Evolutionary conservation across 202 grass and related monocot species (phyloP), one percentile per base, ranked within the genome.

Genomic region (Dendrocalamus latiflorus): DNA sequence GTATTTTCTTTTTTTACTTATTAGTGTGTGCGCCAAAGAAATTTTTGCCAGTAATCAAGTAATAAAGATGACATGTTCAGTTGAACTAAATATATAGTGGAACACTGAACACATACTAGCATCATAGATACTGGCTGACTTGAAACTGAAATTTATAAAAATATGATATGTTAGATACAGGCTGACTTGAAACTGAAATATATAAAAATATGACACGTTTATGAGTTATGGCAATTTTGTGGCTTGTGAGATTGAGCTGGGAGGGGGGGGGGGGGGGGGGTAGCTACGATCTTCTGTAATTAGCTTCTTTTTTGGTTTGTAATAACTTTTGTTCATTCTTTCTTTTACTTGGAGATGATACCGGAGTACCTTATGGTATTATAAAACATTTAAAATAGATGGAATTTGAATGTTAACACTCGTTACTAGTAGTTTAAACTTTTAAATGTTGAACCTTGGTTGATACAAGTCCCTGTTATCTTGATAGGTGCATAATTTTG

Each of bases 401-500:
- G 56, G 22, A 48, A 15, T 51, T 56, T 9, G 12, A 38, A 39
- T 66, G 11, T 8, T 7, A 47, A 38, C 39, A 64, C 15, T 65
- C 8, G 4, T 65, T 65, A 43, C 17, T 6, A 60, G 10, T 38
- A 62, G 16, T 37, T 18, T 51, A 20, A 75, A 43, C 25, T 21
- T 37, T 84, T 81, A 54, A 21, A 15, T 5, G 37, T 34, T 47
- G 9, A 67, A 51, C 47, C 20, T 66, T 61, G 2, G 24, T 53
- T 84, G 79, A 87, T 79, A 50, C 62, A 80, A 55, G 10, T 62
- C 38, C 51, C 10, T 89, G 18, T 49, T 80, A 20, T 78, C 18
- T 61, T 78, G 50, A 26, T 44, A 98, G 95, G 95, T 98, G 21
- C 95, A 98, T 78, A 88, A 86, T 66, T 98, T 98, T 86, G 90